Percentiles rank a stretch among this genome's conserved stretches.
Evolutionary conservation across 2,329 filamentous ascomycete genomes (phyloP).

Genomic region (Hypoxylon sp.): DNA sequence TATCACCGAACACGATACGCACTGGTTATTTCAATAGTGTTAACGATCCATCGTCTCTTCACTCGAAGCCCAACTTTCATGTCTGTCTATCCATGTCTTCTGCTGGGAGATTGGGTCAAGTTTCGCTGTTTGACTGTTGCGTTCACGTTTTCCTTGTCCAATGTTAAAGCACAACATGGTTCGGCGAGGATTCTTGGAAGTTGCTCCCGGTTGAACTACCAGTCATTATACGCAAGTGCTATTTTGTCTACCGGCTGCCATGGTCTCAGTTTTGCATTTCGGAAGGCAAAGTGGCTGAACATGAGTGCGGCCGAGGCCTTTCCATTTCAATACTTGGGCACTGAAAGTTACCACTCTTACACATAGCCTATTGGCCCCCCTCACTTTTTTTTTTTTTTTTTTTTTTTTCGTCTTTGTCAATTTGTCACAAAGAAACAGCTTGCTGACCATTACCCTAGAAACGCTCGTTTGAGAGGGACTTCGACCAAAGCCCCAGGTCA

Average conservation of each 20-base stretch:
- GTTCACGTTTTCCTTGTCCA: constrained; percentile 5
- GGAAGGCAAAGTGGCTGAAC: constrained; percentile 23
- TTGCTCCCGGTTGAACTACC: constrained; percentile 21
- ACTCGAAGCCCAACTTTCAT: background rate
- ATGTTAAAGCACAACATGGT: constrained; percentile 9
- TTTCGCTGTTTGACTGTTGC: constrained; percentile 3
- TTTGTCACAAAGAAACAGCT: constrained; percentile 36
- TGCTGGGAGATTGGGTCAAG: background rate
- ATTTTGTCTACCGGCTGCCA: constrained; percentile 15
- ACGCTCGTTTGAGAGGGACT: constrained; percentile 69
- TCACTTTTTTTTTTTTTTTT: constrained; percentile 6
- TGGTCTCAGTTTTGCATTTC: constrained; percentile 25
- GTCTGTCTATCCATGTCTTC: constrained; percentile 7
- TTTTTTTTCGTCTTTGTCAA: constrained; percentile 13
- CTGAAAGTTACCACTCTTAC: constrained; percentile 11
- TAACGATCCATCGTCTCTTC: constrained; percentile 13
- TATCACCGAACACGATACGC: constrained; percentile 7
- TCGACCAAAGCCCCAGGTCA: constrained; percentile 63
- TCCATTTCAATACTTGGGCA: background rate
- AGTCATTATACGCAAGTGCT: constrained; percentile 34
- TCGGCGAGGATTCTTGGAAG: constrained; percentile 14
- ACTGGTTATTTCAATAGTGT: background rate
- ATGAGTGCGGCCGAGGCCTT: constrained; percentile 7
- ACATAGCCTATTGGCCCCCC: constrained; percentile 22
- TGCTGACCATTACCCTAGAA: constrained; percentile 56